phyloP scores from a whole-genome alignment of 768 basidiomycete genomes.

The Zangia roseola region DNA sequence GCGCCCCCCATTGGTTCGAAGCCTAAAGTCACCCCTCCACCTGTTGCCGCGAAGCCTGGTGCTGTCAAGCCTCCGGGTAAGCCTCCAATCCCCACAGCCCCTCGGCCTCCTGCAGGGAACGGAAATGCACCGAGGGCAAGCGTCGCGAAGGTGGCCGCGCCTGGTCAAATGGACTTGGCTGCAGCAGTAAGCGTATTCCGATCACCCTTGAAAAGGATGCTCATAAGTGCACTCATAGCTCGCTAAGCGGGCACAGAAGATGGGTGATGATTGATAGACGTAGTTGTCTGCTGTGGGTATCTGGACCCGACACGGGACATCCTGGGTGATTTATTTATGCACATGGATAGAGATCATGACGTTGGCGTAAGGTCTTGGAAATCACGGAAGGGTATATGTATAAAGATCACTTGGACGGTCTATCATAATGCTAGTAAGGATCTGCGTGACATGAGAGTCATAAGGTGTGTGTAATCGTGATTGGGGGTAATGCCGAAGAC shows the following conservation, averaged over 20 bases:
- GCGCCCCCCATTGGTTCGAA: slow-evolving; percentile 59
- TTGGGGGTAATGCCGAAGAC: slow-evolving; percentile 36
- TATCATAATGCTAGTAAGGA: slow-evolving; percentile 21
- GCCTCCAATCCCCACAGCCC: slow-evolving; percentile 60
- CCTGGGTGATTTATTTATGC: slow-evolving; percentile 6
- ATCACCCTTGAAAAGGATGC: neutral
- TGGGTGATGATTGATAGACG: slow-evolving; percentile 43
- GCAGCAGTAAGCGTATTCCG: slow-evolving; percentile 59
- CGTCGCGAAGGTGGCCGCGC: slow-evolving; percentile 41
- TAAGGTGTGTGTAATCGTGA: slow-evolving; percentile 44
- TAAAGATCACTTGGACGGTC: slow-evolving; percentile 19
- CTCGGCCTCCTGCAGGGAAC: slow-evolving; percentile 43
- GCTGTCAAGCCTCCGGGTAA: slow-evolving; percentile 51
- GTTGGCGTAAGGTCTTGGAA: neutral
- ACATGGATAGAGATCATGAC: slow-evolving; percentile 16
- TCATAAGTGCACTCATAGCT: slow-evolving; percentile 43
- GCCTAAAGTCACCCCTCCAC: slow-evolving; percentile 61
- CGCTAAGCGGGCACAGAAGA: slow-evolving; percentile 73
- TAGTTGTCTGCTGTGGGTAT: neutral
- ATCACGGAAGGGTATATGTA: slow-evolving; percentile 32
- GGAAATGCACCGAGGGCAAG: slow-evolving; percentile 39
- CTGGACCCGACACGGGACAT: slow-evolving; percentile 2
- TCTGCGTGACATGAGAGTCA: slow-evolving; percentile 12
- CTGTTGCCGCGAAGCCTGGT: slow-evolving; percentile 53
- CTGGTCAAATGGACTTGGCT: slow-evolving; percentile 77